Evolutionary conservation across 306 rosid genomes (phyloP).

Genomic region (Hylodesmum podocarpum): DNA sequence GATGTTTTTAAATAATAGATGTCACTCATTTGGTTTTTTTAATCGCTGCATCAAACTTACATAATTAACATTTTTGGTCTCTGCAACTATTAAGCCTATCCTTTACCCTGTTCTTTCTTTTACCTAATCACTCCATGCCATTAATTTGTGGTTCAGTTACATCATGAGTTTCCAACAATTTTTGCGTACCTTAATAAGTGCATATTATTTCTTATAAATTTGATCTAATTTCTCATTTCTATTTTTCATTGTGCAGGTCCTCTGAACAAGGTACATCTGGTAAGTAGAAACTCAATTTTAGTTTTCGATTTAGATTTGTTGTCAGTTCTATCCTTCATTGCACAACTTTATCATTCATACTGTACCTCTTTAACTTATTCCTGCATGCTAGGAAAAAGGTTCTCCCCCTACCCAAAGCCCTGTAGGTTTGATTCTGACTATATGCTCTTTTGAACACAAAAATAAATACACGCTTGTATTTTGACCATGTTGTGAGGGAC

Average conservation of each 20-base stretch:
- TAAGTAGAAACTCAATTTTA: constrained; percentile 43
- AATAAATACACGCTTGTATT: neutral
- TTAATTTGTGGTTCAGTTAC: constrained; percentile 13
- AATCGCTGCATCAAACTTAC: neutral
- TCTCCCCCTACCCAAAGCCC: neutral
- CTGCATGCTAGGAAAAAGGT: neutral
- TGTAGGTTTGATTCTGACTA: neutral
- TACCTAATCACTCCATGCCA: neutral
- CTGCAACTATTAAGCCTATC: neutral
- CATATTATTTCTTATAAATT: neutral
- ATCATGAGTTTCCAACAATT: neutral
- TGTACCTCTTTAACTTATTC: neutral
- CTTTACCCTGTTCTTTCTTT: neutral
- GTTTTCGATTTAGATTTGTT: neutral
- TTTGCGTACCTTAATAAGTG: neutral
- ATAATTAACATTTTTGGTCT: neutral
- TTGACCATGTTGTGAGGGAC: neutral
- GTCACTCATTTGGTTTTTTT: constrained; percentile 15
- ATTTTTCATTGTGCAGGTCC: constrained; percentile 43
- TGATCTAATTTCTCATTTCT: constrained; percentile 31
- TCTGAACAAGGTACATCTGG: constrained; percentile 84
- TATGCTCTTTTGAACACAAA: neutral
- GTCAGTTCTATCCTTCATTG: constrained; percentile 21
- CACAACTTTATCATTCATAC: constrained; percentile 3
- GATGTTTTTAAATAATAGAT: neutral